Conservation (phyloP, 257 asterid genomes). For the Osmanthus fragrans region DNA sequence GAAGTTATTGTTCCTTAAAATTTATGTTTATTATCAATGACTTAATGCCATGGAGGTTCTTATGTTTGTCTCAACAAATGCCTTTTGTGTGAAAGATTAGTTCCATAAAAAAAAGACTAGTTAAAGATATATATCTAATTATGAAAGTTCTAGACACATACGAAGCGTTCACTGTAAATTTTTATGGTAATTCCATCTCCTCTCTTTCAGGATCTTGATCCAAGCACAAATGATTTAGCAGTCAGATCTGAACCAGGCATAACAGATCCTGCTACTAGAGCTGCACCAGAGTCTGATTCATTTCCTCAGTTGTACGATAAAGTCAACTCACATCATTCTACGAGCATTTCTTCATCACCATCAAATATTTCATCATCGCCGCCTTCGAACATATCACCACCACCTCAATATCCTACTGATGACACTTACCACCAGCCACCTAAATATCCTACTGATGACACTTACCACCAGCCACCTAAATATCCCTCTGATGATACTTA, state of each 20-base stretch:
- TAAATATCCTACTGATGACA: slow-evolving; percentile 27
- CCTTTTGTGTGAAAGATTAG: slow-evolving; percentile 10
- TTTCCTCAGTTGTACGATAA: slow-evolving; percentile 23
- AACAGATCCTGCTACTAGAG: background rate
- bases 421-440: slow-evolving; percentile 26
- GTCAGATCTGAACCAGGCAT: background rate
- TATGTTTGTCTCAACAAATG: background rate
- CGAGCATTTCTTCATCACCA: slow-evolving; percentile 41
- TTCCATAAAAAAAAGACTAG: background rate
- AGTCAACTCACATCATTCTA: slow-evolving; percentile 41
- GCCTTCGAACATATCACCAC: slow-evolving; percentile 33
- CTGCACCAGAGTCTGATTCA: slow-evolving; percentile 19
- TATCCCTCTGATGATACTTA: slow-evolving; percentile 29
- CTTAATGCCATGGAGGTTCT: background rate
- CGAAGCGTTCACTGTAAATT: background rate
- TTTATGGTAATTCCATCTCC: background rate
- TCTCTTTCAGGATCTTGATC: background rate
- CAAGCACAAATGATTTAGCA: slow-evolving; percentile 8
- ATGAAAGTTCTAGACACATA: background rate
- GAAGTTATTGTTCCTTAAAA: background rate
- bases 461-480: slow-evolving; percentile 24
- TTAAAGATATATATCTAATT: background rate
- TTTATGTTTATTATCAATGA: background rate
- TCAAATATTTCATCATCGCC: slow-evolving; percentile 35
- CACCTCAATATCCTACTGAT: slow-evolving; percentile 33